A percentile compares a stretch with the other conserved stretches of the same genome.
Conservation (phyloP, 768 basidiomycete genomes). For the Podaxis carcinomalis region DNA sequence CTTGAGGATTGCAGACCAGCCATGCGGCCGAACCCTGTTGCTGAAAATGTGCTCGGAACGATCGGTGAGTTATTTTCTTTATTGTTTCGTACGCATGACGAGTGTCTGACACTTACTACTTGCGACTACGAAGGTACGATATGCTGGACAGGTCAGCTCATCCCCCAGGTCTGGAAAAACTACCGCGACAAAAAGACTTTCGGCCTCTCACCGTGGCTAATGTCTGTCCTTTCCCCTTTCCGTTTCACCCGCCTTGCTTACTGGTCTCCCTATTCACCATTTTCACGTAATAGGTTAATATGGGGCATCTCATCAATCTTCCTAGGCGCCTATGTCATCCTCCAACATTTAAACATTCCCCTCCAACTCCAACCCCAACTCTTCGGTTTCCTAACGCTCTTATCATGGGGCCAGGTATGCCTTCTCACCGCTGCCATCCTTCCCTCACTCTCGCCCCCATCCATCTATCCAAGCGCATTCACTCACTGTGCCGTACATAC, state of each 20-base stretch:
- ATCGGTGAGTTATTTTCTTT: constrained; percentile 38
- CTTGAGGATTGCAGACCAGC: constrained; percentile 19
- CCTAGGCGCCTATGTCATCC: constrained; percentile 64
- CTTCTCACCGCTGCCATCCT: background rate
- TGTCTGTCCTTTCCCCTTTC: constrained; percentile 35
- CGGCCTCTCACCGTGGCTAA: constrained; percentile 64
- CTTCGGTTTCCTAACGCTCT: constrained; percentile 54
- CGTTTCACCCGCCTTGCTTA: background rate
- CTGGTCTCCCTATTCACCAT: background rate
- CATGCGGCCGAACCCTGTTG: constrained; percentile 41
- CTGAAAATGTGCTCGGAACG: constrained; percentile 69
- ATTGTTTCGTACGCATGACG: background rate
- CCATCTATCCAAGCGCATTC: background rate
- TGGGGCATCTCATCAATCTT: constrained; percentile 61
- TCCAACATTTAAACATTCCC: constrained; percentile 66
- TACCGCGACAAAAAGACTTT: constrained; percentile 62
- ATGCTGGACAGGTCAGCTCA: constrained; percentile 61
- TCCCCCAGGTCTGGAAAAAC: constrained; percentile 75
- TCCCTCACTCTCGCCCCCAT: background rate
- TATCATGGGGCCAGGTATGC: constrained; percentile 65
- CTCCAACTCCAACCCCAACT: constrained; percentile 66
- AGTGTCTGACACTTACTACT: background rate
- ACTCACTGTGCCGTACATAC: constrained; percentile 1
- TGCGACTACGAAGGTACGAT: constrained; percentile 42
- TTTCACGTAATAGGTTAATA: constrained; percentile 35